Conservation (phyloP, 2,329 filamentous ascomycete genomes). For the Penicillium decumbens region DNA sequence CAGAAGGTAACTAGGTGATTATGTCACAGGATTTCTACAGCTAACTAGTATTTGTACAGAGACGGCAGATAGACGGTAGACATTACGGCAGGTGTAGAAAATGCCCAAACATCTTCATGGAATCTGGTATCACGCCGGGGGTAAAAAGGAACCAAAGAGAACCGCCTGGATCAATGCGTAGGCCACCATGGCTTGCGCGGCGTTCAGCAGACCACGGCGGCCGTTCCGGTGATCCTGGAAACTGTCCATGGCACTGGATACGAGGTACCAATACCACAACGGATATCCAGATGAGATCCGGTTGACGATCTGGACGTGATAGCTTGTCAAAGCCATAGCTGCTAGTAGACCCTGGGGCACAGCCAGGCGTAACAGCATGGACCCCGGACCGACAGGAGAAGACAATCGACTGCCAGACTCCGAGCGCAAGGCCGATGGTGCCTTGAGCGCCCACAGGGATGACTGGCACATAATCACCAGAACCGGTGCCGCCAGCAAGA, state of each 20-base stretch:
- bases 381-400: conserved; percentile 20
- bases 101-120: too few species aligned
- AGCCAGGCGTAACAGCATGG: conserved; percentile 55
- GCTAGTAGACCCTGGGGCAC: conserved; percentile 69
- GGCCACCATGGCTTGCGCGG: conserved; percentile 67
- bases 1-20: too few species aligned
- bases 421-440: conserved; percentile 22
- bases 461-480: conserved; percentile 64
- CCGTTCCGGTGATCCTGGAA: conserved; percentile 15
- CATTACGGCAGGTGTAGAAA: too few species aligned
- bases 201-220: conserved; percentile 23
- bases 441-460: conserved; percentile 45
- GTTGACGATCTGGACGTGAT: conserved; percentile 92
- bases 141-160: conserved; percentile 84
- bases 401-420: conserved; percentile 11
- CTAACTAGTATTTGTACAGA: too few species aligned
- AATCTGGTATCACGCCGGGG: conserved; percentile 57
- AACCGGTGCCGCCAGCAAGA: conserved; percentile 76
- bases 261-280: conserved; percentile 81
- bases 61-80: too few species aligned
- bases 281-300: conserved; percentile 83
- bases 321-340: conserved; percentile 66
- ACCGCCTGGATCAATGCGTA: conserved; percentile 80
- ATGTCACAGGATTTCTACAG: too few species aligned
- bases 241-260: conserved; percentile 37